phyloP scores from a whole-genome alignment of 768 basidiomycete species.

The Macrolepiota fuliginosa region DNA sequence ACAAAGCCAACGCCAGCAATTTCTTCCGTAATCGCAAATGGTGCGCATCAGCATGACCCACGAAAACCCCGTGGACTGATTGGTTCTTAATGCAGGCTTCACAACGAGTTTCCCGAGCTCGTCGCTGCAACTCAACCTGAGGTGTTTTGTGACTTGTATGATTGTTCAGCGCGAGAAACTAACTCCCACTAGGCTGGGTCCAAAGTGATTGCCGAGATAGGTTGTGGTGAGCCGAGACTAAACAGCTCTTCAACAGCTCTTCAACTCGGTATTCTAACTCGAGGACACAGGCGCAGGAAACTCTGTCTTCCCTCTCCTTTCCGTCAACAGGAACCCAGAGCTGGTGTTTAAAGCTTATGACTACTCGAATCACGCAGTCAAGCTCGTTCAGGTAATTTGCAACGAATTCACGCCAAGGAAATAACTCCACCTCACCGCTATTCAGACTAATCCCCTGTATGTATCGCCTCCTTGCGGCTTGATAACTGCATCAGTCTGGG shows the following conservation, averaged over 20 bases:
- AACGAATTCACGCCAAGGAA: not conserved
- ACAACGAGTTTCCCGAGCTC: slow-evolving; percentile 94
- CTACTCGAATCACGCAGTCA: slow-evolving; percentile 85
- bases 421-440: not conserved
- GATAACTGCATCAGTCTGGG: slow-evolving; percentile 87
- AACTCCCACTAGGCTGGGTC: slow-evolving; percentile 65
- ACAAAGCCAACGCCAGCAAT: slow-evolving; percentile 78
- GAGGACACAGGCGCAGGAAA: slow-evolving; percentile 82
- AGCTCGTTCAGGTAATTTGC: slow-evolving; percentile 74
- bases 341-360: slow-evolving; percentile 82
- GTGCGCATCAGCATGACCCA: slow-evolving; percentile 28
- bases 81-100: slow-evolving; percentile 53
- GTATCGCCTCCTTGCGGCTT: slow-evolving; percentile 60
- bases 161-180: slow-evolving; percentile 11
- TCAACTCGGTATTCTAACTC: not conserved
- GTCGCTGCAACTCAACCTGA: slow-evolving; percentile 63
- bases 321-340: slow-evolving; percentile 78
- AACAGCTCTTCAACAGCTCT: too few species aligned
- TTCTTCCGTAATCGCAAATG: slow-evolving; percentile 97
- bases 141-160: slow-evolving; percentile 31
- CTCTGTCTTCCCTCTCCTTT: slow-evolving; percentile 84
- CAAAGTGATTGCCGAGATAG: slow-evolving; percentile 78
- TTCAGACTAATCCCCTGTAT: slow-evolving; percentile 73
- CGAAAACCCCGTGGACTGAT: slow-evolving; percentile 7
- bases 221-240: slow-evolving; percentile 63